Evolutionary conservation across 495 filamentous ascomycete species (phyloP), one percentile per base, ranked within the genome.

Genomic region (Sphaerosporella brunnea): DNA sequence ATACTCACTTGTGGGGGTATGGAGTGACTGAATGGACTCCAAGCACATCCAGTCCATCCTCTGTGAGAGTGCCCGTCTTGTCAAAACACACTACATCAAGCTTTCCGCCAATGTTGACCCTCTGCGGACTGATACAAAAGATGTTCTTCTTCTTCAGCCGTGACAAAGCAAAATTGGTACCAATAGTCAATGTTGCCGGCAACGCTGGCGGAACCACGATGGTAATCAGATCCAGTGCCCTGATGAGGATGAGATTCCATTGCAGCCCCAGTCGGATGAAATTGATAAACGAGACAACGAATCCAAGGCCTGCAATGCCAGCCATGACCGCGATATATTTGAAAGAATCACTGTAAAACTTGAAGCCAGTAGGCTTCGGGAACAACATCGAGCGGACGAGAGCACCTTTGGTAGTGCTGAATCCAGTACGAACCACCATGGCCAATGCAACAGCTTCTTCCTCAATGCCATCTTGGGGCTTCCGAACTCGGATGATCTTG

Each of bases 381-480:
- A 99, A 96, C 23, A 99, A 77, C 87, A 99, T 99, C 1, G 92
- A 95, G 19, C 92, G 82, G 51, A 99, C 86, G 9, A 99, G 66
- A 26, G 90, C 82, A 24, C 92, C 92, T 60, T 96, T 99, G 2
- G 92, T 96, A 1, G 92, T 96, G 62, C 87, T 86, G 59, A 99
- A 99, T 8, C 92, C 92, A 1, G 86, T 96, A 52, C 90, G 75
- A 11, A 90, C 78, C 20, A 90, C 85, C 63, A 96, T 77, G 13
- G 88, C 92, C 32, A 99, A 68, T 2, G 84, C 92, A 47, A 88
- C 84, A 45, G 83, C 88, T 62, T 95, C 87, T 49, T 88, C 84
- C 47, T 86, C 82, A 41, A 79, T 76, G 40, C 72, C 74, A 49
- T 90, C 80, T 52, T 93, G 87, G 4, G 92, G 92, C 37, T 83